Conservation (phyloP, 2,329 filamentous ascomycete genomes). For the Alternaria rosae region DNA sequence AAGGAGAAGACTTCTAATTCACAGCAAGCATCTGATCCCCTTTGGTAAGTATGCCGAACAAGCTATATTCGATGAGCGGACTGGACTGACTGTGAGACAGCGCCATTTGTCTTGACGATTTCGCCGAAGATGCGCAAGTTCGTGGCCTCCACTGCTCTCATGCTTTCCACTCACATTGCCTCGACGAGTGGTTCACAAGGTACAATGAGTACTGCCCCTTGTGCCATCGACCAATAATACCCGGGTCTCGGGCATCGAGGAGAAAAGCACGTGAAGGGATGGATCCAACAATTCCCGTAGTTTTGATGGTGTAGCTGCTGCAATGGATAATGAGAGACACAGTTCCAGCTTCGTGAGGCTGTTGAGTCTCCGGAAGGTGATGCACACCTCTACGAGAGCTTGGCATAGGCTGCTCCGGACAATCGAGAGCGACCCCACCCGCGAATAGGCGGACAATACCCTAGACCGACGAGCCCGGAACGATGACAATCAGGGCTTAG, state of each 20-base stretch:
- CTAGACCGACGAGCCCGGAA: background rate
- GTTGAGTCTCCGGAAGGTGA: background rate
- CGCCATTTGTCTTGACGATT: constrained; percentile 49
- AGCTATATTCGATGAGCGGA: background rate
- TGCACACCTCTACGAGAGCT: background rate
- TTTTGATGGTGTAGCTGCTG: constrained; percentile 32
- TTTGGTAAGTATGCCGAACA: constrained; percentile 31
- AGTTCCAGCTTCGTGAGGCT: background rate
- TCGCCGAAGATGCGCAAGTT: constrained; percentile 43
- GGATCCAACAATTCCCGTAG: constrained; percentile 24
- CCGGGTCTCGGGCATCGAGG: constrained; percentile 22
- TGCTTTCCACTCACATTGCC: constrained; percentile 47
- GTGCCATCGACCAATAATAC: constrained; percentile 48
- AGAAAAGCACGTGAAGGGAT: constrained; percentile 13
- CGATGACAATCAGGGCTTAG: background rate
- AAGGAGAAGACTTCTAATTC: constrained; percentile 28
- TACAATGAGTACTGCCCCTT: constrained; percentile 51
- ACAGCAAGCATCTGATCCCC: constrained; percentile 24
- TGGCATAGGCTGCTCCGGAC: background rate
- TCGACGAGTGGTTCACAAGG: constrained; percentile 49
- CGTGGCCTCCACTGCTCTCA: constrained; percentile 47
- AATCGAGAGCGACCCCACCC: background rate
- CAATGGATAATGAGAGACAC: background rate
- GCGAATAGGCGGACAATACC: background rate
- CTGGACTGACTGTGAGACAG: constrained; percentile 25